These are phyloP conservation scores for Haematococcus lacustris DNA, from an alignment of 139 green algal species.

Conservation along the genomic window DNA sequence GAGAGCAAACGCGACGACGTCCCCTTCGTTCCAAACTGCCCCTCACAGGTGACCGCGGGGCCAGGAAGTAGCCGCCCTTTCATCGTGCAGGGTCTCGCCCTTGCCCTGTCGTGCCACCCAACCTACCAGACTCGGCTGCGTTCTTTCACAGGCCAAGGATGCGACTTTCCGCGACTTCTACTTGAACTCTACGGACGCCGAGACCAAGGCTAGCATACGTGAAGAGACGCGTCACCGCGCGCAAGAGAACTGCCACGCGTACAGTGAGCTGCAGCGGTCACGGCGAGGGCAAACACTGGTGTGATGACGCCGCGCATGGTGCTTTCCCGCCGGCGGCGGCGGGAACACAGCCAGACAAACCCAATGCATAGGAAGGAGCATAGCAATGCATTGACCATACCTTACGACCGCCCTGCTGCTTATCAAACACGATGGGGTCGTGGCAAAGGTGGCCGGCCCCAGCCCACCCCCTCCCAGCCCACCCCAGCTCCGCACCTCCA, in stretches of 20 bases:
- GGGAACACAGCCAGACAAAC: no score
- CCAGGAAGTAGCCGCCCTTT: no score
- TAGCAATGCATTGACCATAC: no score
- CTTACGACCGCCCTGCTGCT: no score
- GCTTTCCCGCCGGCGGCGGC: no score
- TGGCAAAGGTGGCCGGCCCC: no score
- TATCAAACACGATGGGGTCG: no score
- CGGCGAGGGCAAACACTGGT: constrained; percentile 3
- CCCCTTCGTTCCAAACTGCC: constrained; percentile 7
- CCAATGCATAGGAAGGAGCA: no score
- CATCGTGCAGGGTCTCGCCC: no score
- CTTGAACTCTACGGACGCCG: not conserved
- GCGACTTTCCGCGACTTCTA: not conserved
- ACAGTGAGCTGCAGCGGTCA: not conserved
- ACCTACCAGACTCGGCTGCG: not conserved
- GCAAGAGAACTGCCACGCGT: not conserved
- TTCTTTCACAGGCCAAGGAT: constrained; percentile 1
- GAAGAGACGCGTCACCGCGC: not conserved
- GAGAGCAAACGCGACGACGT: not conserved
- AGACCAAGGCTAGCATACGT: not conserved
- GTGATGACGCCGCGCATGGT: not conserved
- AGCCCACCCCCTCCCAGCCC: no score
- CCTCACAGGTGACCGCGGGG: constrained; percentile 6
- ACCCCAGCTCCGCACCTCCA: no score
- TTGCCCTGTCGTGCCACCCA: no score